Evolutionary conservation across 495 filamentous ascomycete genomes (phyloP).

Genomic region (Aspergillus heteromorphus): DNA sequence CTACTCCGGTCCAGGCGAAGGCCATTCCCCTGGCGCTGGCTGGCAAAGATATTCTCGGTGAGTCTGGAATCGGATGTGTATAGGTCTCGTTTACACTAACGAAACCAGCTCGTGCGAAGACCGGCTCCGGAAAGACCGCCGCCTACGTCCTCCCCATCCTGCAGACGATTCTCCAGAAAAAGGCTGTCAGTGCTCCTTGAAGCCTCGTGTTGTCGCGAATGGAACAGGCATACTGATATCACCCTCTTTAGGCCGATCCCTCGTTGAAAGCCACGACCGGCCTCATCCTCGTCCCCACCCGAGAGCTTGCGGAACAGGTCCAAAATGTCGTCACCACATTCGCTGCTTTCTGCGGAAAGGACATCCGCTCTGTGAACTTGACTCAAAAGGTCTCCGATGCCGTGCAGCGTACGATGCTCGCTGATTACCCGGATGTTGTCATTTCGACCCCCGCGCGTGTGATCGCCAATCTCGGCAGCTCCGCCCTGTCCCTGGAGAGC

Average conservation of each 20-base stretch:
- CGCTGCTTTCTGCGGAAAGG: conserved; percentile 75
- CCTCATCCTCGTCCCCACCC: conserved; percentile 88
- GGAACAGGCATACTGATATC: background rate
- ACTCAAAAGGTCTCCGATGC: conserved; percentile 83
- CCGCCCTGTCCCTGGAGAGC: conserved; percentile 60
- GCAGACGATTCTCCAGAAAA: conserved; percentile 71
- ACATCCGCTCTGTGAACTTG: conserved; percentile 74
- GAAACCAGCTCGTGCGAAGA: conserved; percentile 69
- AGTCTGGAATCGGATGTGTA: background rate
- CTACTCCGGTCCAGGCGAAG: conserved; percentile 78
- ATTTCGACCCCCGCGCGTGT: conserved; percentile 82
- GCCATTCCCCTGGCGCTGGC: conserved; percentile 87
- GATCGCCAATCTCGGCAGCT: conserved; percentile 62
- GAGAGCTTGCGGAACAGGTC: conserved; percentile 89
- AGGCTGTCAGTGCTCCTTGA: conserved; percentile 47
- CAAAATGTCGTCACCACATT: conserved; percentile 66
- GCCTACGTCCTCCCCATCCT: conserved; percentile 91
- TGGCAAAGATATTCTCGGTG: conserved; percentile 82
- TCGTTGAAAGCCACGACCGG: conserved; percentile 51
- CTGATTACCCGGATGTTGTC: conserved; percentile 84
- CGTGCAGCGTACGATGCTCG: conserved; percentile 76
- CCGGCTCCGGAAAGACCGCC: conserved; percentile 93
- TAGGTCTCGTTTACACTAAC: conserved; percentile 17
- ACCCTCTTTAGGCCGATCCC: conserved; percentile 25
- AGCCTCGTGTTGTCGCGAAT: background rate